Percentiles rank a stretch among this genome's conserved stretches.
phyloP scores from a whole-genome alignment of 1,139 yeast genomes.

The Hyphopichia burtonii region DNA sequence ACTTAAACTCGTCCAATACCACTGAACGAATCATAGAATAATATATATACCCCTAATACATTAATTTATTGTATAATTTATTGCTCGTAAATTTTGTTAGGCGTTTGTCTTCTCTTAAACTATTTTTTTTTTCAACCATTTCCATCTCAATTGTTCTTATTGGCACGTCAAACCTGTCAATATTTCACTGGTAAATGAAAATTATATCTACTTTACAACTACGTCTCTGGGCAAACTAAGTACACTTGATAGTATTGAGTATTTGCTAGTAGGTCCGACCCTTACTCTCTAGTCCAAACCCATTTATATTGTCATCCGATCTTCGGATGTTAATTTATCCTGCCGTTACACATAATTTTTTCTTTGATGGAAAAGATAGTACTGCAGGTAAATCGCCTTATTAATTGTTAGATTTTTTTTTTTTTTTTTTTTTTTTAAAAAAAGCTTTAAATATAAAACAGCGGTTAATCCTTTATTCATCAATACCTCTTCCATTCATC shows the following conservation, averaged over 20 bases:
- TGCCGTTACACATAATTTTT: neutral
- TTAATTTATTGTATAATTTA: too few species aligned
- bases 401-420: neutral
- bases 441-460: too few species aligned
- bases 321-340: neutral
- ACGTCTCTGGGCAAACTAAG: too few species aligned
- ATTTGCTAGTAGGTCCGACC: too few species aligned
- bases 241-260: too few species aligned
- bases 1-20: neutral
- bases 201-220: too few species aligned
- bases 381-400: neutral
- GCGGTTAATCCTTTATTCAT: too few species aligned
- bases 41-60: too few species aligned
- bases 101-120: neutral
- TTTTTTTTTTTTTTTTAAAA: neutral
- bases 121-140: neutral
- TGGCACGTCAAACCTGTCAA: neutral
- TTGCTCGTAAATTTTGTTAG: too few species aligned
- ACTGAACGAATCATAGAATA: neutral
- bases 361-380: conserved; percentile 1
- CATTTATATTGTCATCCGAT: neutral
- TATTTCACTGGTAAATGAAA: too few species aligned
- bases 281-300: too few species aligned
- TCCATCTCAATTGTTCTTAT: neutral
- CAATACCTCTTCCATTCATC: too few species aligned